Evolutionary conservation across 2,329 filamentous ascomycete species (phyloP).

Genomic region (Ceratocystis papillata): DNA sequence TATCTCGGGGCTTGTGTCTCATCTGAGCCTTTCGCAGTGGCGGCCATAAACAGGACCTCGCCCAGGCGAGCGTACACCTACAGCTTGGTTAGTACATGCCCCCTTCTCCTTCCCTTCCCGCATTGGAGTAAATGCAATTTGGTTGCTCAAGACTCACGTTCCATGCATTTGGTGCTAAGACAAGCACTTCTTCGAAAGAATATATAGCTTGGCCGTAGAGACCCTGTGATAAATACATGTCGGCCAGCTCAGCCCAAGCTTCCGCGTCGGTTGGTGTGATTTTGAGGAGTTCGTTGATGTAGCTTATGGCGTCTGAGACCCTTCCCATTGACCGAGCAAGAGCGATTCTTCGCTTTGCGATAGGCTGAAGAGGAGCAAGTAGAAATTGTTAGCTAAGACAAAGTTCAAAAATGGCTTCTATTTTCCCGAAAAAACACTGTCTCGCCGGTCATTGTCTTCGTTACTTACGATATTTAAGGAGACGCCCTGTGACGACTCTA

Average conservation of each 20-base stretch:
- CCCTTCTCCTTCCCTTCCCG: not conserved
- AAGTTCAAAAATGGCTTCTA: conserved; percentile 17
- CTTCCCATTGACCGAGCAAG: conserved; percentile 65
- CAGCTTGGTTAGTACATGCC: conserved; percentile 16
- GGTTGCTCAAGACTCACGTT: conserved; percentile 52
- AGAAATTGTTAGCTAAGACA: conserved; percentile 28
- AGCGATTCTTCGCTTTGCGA: conserved; percentile 74
- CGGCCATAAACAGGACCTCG: conserved; percentile 67
- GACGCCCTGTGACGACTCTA: conserved; percentile 44
- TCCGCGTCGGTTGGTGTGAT: conserved; percentile 82
- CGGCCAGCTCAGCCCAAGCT: conserved; percentile 82
- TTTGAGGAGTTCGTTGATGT: conserved; percentile 65
- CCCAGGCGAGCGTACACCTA: conserved; percentile 80
- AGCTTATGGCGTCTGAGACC: conserved; percentile 59
- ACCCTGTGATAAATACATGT: conserved; percentile 72
- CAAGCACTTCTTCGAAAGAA: conserved; percentile 78
- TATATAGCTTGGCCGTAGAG: conserved; percentile 75
- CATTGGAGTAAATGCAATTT: not conserved
- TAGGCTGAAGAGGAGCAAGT: conserved; percentile 45
- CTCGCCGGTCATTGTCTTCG: not conserved
- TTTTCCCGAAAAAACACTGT: not conserved
- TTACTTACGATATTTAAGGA: conserved; percentile 66
- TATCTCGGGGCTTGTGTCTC: conserved; percentile 34
- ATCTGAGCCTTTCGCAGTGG: conserved; percentile 33
- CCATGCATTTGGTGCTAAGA: conserved; percentile 86